Evolutionary conservation across 2,329 filamentous ascomycete species (phyloP).

Genomic region (Byssoonygena ceratinophila): DNA sequence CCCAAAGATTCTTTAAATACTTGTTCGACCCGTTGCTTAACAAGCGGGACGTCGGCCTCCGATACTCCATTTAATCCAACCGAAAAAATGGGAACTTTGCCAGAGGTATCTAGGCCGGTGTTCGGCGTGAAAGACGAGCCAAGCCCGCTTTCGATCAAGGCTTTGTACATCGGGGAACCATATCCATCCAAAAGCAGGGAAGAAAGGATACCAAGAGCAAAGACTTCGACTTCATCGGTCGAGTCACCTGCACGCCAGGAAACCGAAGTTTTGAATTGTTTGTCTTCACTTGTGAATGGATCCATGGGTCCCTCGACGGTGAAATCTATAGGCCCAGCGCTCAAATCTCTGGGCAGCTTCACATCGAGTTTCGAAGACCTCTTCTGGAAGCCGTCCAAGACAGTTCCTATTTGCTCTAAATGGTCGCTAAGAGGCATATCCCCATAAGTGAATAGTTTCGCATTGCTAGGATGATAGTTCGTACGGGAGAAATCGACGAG

Average conservation of each 20-base stretch:
- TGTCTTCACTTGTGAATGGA: conserved; percentile 70
- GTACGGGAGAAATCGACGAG: conserved; percentile 77
- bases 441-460: conserved; percentile 90
- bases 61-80: conserved; percentile 85
- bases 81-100: conserved; percentile 71
- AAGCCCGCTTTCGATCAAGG: conserved; percentile 76
- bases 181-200: conserved; percentile 87
- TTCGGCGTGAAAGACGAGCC: conserved; percentile 93
- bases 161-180: conserved; percentile 82
- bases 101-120: conserved; percentile 75
- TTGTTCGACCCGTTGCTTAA: conserved; percentile 62
- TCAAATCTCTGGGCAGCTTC: conserved; percentile 63
- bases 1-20: conserved; percentile 60
- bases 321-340: conserved; percentile 54
- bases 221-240: conserved; percentile 73
- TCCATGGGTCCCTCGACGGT: conserved; percentile 73
- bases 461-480: conserved; percentile 96
- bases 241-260: conserved; percentile 87
- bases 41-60: conserved; percentile 62
- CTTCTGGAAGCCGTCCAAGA: conserved; percentile 62
- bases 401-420: conserved; percentile 63
- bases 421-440: conserved; percentile 80
- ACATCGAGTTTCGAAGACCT: conserved; percentile 61
- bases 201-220: conserved; percentile 71
- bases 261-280: conserved; percentile 86